phyloP scores from a whole-genome alignment of 306 rosid species.

The Acacia acuminata region DNA sequence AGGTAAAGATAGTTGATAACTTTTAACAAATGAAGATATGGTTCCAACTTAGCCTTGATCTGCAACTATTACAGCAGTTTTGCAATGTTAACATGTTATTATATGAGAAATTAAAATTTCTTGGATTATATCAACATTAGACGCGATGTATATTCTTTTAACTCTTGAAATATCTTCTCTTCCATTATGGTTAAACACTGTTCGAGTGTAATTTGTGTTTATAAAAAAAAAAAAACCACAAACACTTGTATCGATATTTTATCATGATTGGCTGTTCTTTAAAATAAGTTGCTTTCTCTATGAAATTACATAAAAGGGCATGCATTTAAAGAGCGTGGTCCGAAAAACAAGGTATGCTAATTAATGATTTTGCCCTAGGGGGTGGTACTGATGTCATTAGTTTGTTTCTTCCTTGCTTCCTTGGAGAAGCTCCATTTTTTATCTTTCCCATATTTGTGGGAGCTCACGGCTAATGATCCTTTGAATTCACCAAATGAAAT shows the following conservation, averaged over 20 bases:
- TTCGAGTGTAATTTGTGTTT: background rate
- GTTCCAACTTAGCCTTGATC: slow-evolving; percentile 3
- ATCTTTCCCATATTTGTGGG: background rate
- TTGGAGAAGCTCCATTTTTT: background rate
- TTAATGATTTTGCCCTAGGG: background rate
- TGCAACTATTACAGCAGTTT: slow-evolving; percentile 9
- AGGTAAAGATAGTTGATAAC: background rate
- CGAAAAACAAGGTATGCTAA: background rate
- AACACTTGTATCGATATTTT: background rate
- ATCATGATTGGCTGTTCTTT: background rate
- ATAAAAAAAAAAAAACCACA: background rate
- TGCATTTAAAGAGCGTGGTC: background rate
- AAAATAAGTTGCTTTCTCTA: background rate
- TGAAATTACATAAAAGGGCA: background rate
- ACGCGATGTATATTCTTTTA: background rate
- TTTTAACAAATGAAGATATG: background rate
- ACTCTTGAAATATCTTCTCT: background rate
- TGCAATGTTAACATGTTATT: background rate
- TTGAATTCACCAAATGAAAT: background rate
- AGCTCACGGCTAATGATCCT: background rate
- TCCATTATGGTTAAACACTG: background rate
- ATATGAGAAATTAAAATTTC: background rate
- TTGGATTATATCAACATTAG: background rate
- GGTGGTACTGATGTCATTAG: background rate
- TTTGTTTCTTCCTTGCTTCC: background rate